Conservation (phyloP, 75 land plant genomes). For the Cupressus sempervirens region DNA sequence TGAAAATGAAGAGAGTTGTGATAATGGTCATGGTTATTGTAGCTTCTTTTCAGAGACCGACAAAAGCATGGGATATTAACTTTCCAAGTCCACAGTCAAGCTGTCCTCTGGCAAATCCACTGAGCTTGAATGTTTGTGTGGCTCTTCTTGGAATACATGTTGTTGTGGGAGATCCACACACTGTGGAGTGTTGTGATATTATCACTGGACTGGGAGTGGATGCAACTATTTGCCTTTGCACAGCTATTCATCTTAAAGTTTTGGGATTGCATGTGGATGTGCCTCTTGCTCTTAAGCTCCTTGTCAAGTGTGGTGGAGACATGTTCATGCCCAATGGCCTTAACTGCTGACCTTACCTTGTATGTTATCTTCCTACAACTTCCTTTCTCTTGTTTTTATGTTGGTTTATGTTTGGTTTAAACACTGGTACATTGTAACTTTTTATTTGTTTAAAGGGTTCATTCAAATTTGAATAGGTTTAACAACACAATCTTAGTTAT, state of each 20-base stretch:
- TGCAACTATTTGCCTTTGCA: neutral
- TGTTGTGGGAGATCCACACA: neutral
- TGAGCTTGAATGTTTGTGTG: conserved; percentile 7
- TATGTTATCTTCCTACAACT: too few relatives aligned
- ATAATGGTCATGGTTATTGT: neutral
- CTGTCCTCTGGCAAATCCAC: conserved; percentile 1
- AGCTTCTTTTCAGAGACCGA: too few relatives aligned
- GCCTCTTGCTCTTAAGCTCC: neutral
- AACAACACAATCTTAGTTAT: too few relatives aligned
- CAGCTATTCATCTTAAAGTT: conserved; percentile 1
- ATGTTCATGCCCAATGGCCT: neutral
- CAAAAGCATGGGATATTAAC: neutral
- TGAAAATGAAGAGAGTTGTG: neutral
- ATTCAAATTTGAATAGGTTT: too few relatives aligned
- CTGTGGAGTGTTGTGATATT: conserved; percentile 5
- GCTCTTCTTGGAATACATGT: conserved; percentile 2
- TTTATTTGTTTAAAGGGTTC: too few relatives aligned
- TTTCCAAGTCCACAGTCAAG: neutral
- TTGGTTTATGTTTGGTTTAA: too few relatives aligned
- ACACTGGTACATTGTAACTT: too few relatives aligned
- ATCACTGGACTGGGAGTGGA: neutral
- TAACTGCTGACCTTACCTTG: neutral
- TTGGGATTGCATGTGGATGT: neutral
- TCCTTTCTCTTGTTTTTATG: too few relatives aligned
- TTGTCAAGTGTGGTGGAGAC: conserved; percentile 1